Base-by-base conservation (phyloP, 1,139 yeast species). In the Debaryomyces sp. region DNA sequence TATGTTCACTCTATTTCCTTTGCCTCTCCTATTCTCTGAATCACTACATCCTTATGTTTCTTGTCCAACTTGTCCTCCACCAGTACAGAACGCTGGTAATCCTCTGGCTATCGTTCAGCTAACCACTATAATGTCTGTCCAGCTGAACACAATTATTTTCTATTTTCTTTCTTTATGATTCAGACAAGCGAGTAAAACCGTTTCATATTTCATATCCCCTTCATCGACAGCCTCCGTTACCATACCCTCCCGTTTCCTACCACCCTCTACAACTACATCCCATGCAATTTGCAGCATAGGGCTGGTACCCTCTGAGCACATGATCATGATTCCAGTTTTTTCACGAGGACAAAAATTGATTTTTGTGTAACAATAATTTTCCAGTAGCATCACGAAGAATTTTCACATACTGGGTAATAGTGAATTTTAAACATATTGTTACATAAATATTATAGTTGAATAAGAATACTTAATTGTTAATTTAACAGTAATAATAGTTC, bases 401-500 rank as follows among this genome's bases (percentile, higher is more conserved):
- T 41, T 41, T 41, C 36, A 39, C 36, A n/a, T 41, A 27, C 27
- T 18, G 32, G 35, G 36, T 30, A 27, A 12, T 39, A 30, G 36
- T 41, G 29, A 22, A 30, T 30, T 41, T 41, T 30, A 30, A 21
- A 22, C 22, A 32, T 30, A 27, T 21, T 39, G 32, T 15, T 30
- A 21, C 43, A 30, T 23, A 41, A 30, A 30, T 41, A 41, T 30
- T 41, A 41, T 41, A 41, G 36, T 41, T 41, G 27, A 41, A 9
- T 39, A 30, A 41, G 43, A 41, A 41, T 30, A 39, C 36, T 41
- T 30, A 30, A 30, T 41, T 41, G 43, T 41, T 41, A 41, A 41
- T 30, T 42, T 50, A 48, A 48, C 46, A 41, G 42, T 44, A 41
- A 37, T 44, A 41, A 34, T 44, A 37, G 35, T 46, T 47, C 53